Base-by-base conservation (phyloP, 2,329 filamentous ascomycete genomes). In the Hymenoscyphus albidus region DNA sequence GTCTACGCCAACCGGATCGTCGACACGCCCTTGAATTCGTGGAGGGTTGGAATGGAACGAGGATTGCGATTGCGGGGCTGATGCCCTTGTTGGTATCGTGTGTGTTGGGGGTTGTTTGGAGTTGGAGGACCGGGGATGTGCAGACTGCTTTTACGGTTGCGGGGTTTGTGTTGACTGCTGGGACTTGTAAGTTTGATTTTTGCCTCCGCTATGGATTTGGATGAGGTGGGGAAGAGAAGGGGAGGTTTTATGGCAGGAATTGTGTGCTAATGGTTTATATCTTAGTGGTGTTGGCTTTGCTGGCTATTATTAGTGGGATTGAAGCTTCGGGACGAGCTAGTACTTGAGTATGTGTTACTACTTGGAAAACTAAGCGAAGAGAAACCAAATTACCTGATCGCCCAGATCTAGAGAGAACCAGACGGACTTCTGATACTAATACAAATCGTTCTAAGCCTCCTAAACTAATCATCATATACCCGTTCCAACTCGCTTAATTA, bases 121-220 rank as follows among this genome's bases (percentile, higher is more conserved):
- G 57, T 59, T 27, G 32, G 57, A 27, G 13, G 35, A 59, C 32
- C 1, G 38, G 38, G 4, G 57, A 59, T 59, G 57, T 59, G 5
- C 57, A 59, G 10, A 59, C 57, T 18, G 57, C 57, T 18, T 59
- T 59, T 40, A 59, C 57, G 12, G 57, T 59, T 59, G 57, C 57
- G n/a, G 57, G 57, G 12, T 59, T 59, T 59, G 38, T 59, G 38
- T 27, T 59, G 14, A 59, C 57, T 12, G 57, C 31, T 38, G 57
- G 57, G 16, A 59, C 57, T 27, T 59, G 57, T 58, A 16, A 58
- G 56, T 57, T 14, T n/a, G 7, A 18, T 31, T 57, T n/a, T 1
- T 14, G 9, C 5, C 5, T 10, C 9, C 9, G 1, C 9, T 35
- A 35, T 35, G 4, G 9, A 35, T 7, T 35, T 35, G 9, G 35